Evolutionary conservation across 1,284 basidiomycete genomes (phyloP), one percentile per base, ranked within the genome.

Genomic region (Rhodotorula sp.): DNA sequence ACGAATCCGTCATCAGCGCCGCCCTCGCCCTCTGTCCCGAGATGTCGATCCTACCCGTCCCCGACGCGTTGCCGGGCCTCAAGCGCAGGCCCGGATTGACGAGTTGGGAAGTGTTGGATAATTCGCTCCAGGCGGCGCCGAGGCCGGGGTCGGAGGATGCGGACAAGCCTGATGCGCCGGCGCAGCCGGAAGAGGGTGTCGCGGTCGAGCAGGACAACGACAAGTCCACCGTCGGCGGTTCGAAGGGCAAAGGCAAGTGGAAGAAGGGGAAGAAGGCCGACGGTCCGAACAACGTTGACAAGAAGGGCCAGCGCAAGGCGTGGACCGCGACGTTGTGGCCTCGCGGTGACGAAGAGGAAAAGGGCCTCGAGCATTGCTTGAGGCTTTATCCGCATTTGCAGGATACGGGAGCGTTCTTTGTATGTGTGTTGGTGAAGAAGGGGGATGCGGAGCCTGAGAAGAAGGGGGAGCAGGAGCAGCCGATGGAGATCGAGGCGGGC

Each of bases 401-500:
- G 82, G 91, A 99, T 80, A 94, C 94, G 0, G 96, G 96, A 19
- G 96, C 93, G 0, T 99, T 99, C 83, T 99, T 97, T 78, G 89
- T 99, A 34, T 92, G 93, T 24, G 89, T 97, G 0, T 82, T 99
- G 47, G 87, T 93, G 77, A 85, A 84, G 77, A 77, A 76, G 56
- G 74, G 34, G 20, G 64, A 2, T 34, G 61, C 39, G 61, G 67
- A 7, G n/a, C 51, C 67, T 63, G 76, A 62, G 66, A 73, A 59
- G 49, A 54, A 24, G 27, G 56, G 36, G 47, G 59, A n/a, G 57
- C 32, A 51, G 59, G 20, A 27, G 52, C 62, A 54, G 54, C 19
- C 9, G 34, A 27, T 22, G 32, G 62, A 49, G 20, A 34, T 19
- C 32, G 51, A 48, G 56, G 55, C 17, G 44, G 10, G n/a, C 30